A percentile compares a stretch with the other conserved stretches of the same genome.
phyloP scores from a whole-genome alignment of 2,329 filamentous ascomycete species.

The Fonsecaea pugnacius region DNA sequence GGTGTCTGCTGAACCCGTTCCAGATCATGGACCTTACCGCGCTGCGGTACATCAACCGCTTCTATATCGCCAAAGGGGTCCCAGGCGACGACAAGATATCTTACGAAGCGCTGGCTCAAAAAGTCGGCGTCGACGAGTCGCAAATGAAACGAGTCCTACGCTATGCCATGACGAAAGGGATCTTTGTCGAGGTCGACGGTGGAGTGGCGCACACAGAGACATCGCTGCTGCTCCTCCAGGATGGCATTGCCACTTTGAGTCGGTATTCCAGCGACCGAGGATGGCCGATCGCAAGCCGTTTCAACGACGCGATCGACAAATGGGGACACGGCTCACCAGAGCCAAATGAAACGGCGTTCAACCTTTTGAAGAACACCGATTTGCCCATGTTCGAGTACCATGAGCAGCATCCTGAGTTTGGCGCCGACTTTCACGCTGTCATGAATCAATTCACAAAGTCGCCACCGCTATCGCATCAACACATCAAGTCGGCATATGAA shows the following conservation, averaged over 20 bases:
- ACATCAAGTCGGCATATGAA: slow-evolving; percentile 18
- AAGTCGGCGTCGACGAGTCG: slow-evolving; percentile 8
- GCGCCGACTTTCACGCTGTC: slow-evolving; percentile 19
- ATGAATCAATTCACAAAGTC: slow-evolving; percentile 23
- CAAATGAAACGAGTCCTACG: slow-evolving; percentile 20
- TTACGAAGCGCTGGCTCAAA: background rate
- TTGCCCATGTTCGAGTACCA: slow-evolving; percentile 44
- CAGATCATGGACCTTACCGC: slow-evolving; percentile 11
- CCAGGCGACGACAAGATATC: background rate
- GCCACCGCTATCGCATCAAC: slow-evolving; percentile 14
- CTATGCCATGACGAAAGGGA: slow-evolving; percentile 21
- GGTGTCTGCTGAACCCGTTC: background rate
- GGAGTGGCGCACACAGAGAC: slow-evolving; percentile 16
- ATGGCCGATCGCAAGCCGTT: slow-evolving; percentile 32
- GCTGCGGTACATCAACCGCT: slow-evolving; percentile 11
- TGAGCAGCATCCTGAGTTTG: slow-evolving; percentile 27
- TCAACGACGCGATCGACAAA: slow-evolving; percentile 37
- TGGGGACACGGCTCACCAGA: slow-evolving; percentile 32
- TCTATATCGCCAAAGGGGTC: background rate
- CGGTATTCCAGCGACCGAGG: slow-evolving; percentile 17
- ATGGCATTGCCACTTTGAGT: slow-evolving; percentile 19
- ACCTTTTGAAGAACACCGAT: slow-evolving; percentile 39
- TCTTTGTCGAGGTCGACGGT: slow-evolving; percentile 22
- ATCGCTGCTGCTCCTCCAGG: slow-evolving; percentile 14
- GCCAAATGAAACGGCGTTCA: slow-evolving; percentile 38